Evolutionary conservation across 148 eudicot species (phyloP).

Genomic region (Heliamphora exappendiculata): DNA sequence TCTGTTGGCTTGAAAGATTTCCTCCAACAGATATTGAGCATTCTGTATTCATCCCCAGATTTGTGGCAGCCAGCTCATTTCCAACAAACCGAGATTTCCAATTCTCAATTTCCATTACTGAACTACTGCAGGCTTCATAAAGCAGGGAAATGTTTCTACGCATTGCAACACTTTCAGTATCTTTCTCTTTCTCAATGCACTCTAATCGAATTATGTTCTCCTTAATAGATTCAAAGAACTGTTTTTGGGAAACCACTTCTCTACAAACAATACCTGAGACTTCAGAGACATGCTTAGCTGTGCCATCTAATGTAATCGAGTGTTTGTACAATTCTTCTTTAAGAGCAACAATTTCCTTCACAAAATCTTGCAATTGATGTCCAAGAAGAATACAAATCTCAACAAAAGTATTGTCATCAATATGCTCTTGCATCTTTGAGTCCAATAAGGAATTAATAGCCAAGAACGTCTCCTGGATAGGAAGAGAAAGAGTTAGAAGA

Average conservation of each 20-base stretch:
- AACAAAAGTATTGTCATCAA: conserved; percentile 23
- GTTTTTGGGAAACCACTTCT: conserved; percentile 43
- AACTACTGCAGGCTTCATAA: conserved; percentile 56
- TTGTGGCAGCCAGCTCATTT: conserved; percentile 31
- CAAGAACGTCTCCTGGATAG: conserved; percentile 33
- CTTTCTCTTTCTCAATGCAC: conserved; percentile 49
- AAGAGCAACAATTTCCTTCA: conserved; percentile 36
- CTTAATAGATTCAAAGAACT: conserved; percentile 38
- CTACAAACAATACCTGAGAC: conserved; percentile 26
- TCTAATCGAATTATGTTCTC: conserved; percentile 39
- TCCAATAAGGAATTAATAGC: conserved; percentile 23
- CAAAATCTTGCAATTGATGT: conserved; percentile 38
- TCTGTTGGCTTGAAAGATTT: conserved; percentile 18
- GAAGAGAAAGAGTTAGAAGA: conserved; percentile 1
- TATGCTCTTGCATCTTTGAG: conserved; percentile 25
- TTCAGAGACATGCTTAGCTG: conserved; percentile 34
- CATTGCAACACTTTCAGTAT: conserved; percentile 33
- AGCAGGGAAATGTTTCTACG: conserved; percentile 47
- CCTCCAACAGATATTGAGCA: conserved; percentile 25
- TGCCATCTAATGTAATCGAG: conserved; percentile 34
- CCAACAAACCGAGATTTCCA: conserved; percentile 41
- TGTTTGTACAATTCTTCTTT: conserved; percentile 42
- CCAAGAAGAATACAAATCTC: conserved; percentile 30
- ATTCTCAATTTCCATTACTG: conserved; percentile 52
- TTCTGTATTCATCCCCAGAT: conserved; percentile 25